phyloP scores from a whole-genome alignment of 257 asterid species.

The Solanum sitiens region DNA sequence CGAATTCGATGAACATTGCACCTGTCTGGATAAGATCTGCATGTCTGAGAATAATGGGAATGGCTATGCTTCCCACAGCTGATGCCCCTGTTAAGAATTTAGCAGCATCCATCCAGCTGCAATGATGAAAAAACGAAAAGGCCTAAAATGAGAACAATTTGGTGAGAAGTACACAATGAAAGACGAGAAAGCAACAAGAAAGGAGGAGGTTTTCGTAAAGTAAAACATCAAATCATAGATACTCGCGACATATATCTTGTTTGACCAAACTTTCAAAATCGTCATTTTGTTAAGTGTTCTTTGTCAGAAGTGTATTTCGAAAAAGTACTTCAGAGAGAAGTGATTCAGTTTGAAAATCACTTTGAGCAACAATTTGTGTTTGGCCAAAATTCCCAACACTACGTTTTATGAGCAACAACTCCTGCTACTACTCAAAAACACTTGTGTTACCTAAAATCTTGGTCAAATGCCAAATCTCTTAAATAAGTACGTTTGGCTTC shows the following conservation, averaged over 20 bases:
- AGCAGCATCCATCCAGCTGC: constrained; percentile 92
- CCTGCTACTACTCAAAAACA: not conserved
- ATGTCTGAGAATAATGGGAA: constrained; percentile 84
- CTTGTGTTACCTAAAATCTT: not conserved
- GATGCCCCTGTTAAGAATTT: constrained; percentile 96
- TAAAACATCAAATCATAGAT: not conserved
- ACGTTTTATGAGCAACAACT: not conserved
- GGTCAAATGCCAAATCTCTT: not conserved
- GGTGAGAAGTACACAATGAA: not conserved
- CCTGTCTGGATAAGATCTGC: constrained; percentile 77
- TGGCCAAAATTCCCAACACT: not conserved
- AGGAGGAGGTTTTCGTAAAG: not conserved
- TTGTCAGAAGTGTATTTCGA: not conserved
- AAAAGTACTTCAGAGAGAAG: not conserved
- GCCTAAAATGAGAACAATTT: not conserved
- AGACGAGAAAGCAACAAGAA: not conserved
- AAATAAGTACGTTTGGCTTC: not conserved
- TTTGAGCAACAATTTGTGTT: not conserved
- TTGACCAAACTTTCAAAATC: not conserved
- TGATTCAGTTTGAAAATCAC: not conserved
- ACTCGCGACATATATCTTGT: not conserved
- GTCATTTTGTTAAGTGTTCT: not conserved
- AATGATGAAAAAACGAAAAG: not conserved
- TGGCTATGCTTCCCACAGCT: constrained; percentile 91
- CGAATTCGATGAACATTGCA: constrained; percentile 90